Conservation (phyloP, 1,284 basidiomycete genomes). For the Marasmius oreades region DNA sequence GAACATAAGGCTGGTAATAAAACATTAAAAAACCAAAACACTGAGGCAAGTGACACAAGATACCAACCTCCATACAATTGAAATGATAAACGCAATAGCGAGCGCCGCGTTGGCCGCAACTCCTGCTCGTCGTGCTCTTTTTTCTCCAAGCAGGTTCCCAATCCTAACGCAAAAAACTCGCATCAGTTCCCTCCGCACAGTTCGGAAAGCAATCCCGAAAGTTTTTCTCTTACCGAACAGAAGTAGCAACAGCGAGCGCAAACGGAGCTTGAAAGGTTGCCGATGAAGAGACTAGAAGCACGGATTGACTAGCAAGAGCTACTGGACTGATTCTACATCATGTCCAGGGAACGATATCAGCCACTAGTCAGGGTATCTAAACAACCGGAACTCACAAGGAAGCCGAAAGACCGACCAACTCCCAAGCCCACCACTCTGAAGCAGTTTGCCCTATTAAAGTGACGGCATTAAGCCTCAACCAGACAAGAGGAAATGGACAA, state of each 20-base stretch:
- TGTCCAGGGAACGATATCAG: background rate
- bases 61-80: slow-evolving; percentile 58
- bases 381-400: slow-evolving; percentile 42
- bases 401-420: slow-evolving; percentile 60
- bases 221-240: slow-evolving; percentile 80
- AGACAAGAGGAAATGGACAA: background rate
- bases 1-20: slow-evolving; percentile 60
- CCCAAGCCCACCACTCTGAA: slow-evolving; percentile 93
- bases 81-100: slow-evolving; percentile 56
- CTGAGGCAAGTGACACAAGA: background rate
- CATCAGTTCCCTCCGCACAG: no score
- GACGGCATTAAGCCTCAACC: background rate
- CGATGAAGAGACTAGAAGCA: slow-evolving; percentile 70
- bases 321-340: slow-evolving; percentile 45
- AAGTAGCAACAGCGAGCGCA: slow-evolving; percentile 75
- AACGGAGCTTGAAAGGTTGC: slow-evolving; percentile 86
- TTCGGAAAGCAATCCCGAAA: no score
- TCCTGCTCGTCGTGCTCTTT: slow-evolving; percentile 62
- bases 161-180: slow-evolving; percentile 45
- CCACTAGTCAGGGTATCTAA: background rate
- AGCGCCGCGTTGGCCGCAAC: slow-evolving; percentile 62
- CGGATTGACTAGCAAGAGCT: slow-evolving; percentile 68
- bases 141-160: slow-evolving; percentile 79
- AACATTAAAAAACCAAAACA: background rate
- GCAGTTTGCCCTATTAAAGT: slow-evolving; percentile 43